phyloP scores from a whole-genome alignment of 2,329 filamentous ascomycete species.

The Zasmidium angulare region DNA sequence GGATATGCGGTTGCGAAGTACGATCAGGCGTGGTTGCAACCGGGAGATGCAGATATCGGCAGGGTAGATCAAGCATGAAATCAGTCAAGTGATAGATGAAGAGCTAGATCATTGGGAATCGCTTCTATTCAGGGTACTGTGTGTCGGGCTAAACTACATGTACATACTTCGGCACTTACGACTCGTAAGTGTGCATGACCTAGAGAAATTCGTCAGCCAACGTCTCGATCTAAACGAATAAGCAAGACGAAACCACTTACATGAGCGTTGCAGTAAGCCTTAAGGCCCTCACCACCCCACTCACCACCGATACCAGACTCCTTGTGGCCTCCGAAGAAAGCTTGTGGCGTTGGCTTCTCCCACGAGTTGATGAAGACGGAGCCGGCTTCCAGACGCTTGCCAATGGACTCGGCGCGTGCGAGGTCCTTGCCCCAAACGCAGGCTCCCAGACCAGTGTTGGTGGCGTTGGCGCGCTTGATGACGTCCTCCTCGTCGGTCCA shows the following conservation, averaged over 20 bases:
- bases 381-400: slow-evolving; percentile 52
- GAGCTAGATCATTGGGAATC: not conserved
- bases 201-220: not conserved
- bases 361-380: slow-evolving; percentile 58
- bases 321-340: slow-evolving; percentile 73
- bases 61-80: not conserved
- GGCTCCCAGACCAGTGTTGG: slow-evolving; percentile 52
- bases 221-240: not conserved
- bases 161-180: not conserved
- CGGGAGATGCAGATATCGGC: not conserved
- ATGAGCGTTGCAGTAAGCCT: slow-evolving; percentile 50
- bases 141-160: not conserved
- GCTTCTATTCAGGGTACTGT: not conserved
- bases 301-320: slow-evolving; percentile 58
- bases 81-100: not conserved
- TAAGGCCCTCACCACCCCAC: slow-evolving; percentile 46
- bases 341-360: slow-evolving; percentile 48
- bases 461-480: slow-evolving; percentile 49
- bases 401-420: slow-evolving; percentile 50
- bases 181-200: slow-evolving; percentile 4
- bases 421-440: slow-evolving; percentile 55
- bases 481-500: slow-evolving; percentile 51
- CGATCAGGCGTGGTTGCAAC: not conserved
- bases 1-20: not conserved
- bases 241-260: slow-evolving; percentile 24